Percentiles rank a stretch among this genome's conserved stretches.
Evolutionary conservation across 2,329 filamentous ascomycete genomes (phyloP).

Genomic region (Meredithiella fracta): DNA sequence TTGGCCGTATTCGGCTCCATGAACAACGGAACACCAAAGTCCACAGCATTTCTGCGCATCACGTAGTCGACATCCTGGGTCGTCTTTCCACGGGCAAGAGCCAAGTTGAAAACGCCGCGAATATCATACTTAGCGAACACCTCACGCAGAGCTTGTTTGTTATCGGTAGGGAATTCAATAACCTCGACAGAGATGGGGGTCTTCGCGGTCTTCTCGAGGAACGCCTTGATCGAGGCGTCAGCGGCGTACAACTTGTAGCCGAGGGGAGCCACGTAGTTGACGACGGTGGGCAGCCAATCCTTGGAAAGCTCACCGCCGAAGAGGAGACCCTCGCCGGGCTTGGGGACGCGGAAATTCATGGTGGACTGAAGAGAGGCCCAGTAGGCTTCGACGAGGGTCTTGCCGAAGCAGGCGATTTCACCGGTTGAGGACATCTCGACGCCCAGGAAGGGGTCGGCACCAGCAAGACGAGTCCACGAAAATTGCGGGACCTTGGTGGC

Average conservation of each 20-base stretch:
- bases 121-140: slow-evolving; percentile 97
- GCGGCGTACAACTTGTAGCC: slow-evolving; percentile 91
- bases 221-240: slow-evolving; percentile 61
- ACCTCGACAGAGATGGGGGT: slow-evolving; percentile 60
- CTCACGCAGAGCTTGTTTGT: slow-evolving; percentile 86
- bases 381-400: slow-evolving; percentile 89
- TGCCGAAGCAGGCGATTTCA: slow-evolving; percentile 98
- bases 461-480: slow-evolving; percentile 94
- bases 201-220: slow-evolving; percentile 58
- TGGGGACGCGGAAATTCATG: slow-evolving; percentile 88
- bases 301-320: slow-evolving; percentile 71
- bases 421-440: slow-evolving; percentile 96
- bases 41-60: slow-evolving; percentile 86
- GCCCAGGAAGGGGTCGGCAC: slow-evolving; percentile 90
- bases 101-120: slow-evolving; percentile 87
- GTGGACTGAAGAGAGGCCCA: slow-evolving; percentile 91
- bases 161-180: slow-evolving; percentile 90
- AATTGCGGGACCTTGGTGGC: slow-evolving; percentile 98
- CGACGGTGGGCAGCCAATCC: slow-evolving; percentile 58
- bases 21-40: slow-evolving; percentile 94
- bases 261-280: slow-evolving; percentile 73
- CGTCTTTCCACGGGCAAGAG: slow-evolving; percentile 66
- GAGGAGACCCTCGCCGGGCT: slow-evolving; percentile 86
- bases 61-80: slow-evolving; percentile 89
- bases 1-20: slow-evolving; percentile 98